Evolutionary conservation across 2,329 filamentous ascomycete species (phyloP).

Genomic region (Paraphoma sp.): DNA sequence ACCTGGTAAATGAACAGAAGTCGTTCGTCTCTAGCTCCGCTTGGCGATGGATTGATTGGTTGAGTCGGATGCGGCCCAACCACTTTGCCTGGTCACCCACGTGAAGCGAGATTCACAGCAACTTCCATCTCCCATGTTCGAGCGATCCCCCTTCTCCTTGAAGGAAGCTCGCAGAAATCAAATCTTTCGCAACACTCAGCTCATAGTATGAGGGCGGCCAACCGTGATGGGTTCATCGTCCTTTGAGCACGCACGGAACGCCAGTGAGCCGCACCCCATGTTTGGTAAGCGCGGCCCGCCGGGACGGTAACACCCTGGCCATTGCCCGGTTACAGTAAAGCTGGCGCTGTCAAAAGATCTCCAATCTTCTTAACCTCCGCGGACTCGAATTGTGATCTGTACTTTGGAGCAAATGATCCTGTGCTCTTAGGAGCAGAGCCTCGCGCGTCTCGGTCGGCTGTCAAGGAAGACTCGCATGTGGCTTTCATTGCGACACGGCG

Average conservation of each 20-base stretch:
- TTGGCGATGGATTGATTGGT: slow-evolving; percentile 1
- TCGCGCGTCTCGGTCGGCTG: not conserved
- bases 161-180: too few species aligned
- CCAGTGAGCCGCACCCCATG: not conserved
- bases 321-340: not conserved
- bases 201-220: too few species aligned
- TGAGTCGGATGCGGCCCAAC: not conserved
- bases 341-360: not conserved
- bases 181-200: not conserved
- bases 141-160: too few species aligned
- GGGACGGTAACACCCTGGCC: not conserved
- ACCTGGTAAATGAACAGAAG: slow-evolving; percentile 3
- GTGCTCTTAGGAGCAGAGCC: not conserved
- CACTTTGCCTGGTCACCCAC: too few species aligned
- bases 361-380: not conserved
- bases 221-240: too few species aligned
- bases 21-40: not conserved
- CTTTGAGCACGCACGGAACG: not conserved
- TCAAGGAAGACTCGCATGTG: too few species aligned
- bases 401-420: not conserved
- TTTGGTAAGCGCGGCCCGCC: not conserved
- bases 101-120: too few species aligned
- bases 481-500: too few species aligned
- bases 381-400: not conserved
- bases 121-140: too few species aligned